phyloP scores from a whole-genome alignment of 2,329 filamentous ascomycete species.

The Neopestalotiopsis rosae region DNA sequence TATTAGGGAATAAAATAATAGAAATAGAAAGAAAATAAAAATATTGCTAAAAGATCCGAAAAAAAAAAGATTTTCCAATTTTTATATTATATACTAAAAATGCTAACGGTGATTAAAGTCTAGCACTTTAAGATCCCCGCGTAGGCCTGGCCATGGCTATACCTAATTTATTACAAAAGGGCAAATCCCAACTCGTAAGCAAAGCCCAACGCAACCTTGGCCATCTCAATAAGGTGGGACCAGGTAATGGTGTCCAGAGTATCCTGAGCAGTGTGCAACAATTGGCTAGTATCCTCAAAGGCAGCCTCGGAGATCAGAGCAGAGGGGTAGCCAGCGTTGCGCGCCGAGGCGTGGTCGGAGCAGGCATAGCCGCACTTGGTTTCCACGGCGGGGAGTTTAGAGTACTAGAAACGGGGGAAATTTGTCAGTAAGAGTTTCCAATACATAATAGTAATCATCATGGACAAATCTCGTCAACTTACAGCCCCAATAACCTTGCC shows the following conservation, averaged over 20 bases:
- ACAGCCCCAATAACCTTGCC: slow-evolving; percentile 40
- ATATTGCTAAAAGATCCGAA: no score
- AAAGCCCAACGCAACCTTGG: slow-evolving; percentile 53
- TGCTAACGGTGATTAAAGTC: no score
- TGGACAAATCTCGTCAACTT: slow-evolving; percentile 15
- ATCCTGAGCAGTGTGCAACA: slow-evolving; percentile 77
- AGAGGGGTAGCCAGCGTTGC: slow-evolving; percentile 68
- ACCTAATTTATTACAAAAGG: no score
- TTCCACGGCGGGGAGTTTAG: slow-evolving; percentile 47
- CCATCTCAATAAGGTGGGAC: slow-evolving; percentile 70
- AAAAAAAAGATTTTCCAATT: no score
- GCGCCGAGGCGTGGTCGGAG: slow-evolving; percentile 73
- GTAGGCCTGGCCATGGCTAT: no score
- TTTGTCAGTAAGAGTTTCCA: neutral
- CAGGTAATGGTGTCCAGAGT: slow-evolving; percentile 72
- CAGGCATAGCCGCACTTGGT: slow-evolving; percentile 62
- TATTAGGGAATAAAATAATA: no score
- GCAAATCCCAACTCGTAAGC: slow-evolving; percentile 50
- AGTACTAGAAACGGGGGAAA: slow-evolving; percentile 33
- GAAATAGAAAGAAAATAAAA: no score
- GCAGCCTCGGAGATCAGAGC: slow-evolving; percentile 68
- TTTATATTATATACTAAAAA: no score
- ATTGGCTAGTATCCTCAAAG: slow-evolving; percentile 66
- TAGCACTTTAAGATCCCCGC: no score
- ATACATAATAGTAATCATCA: no score